Conservation (phyloP, 495 filamentous ascomycete genomes). For the Entonaema liquescens region DNA sequence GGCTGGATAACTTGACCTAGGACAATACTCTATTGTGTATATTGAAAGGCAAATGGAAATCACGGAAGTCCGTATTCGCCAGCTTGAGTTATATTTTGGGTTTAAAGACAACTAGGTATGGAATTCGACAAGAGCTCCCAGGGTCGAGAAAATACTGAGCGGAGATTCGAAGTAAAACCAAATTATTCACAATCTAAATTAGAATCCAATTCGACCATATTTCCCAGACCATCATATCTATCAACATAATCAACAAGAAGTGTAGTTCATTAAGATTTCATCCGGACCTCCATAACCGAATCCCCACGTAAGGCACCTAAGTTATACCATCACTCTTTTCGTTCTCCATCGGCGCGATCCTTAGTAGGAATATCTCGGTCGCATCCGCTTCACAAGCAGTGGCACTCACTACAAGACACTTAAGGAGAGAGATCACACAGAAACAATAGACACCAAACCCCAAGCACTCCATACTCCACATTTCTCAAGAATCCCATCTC, state of each 20-base stretch:
- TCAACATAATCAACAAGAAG: not conserved
- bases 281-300: not conserved
- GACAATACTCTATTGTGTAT: too few relatives aligned
- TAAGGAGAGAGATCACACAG: not conserved
- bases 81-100: not conserved
- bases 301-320: too few relatives aligned
- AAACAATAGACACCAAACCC: not conserved
- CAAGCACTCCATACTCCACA: not conserved
- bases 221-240: conserved; percentile 19
- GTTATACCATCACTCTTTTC: not conserved
- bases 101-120: not conserved
- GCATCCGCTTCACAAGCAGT: not conserved
- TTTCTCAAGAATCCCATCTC: not conserved
- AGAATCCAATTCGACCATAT: not conserved
- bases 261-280: conserved; percentile 9
- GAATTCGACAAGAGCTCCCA: not conserved
- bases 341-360: not conserved
- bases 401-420: not conserved
- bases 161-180: not conserved
- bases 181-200: conserved; percentile 4
- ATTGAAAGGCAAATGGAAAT: too few relatives aligned
- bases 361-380: not conserved
- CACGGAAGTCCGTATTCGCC: not conserved
- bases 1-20: too few relatives aligned
- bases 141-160: not conserved